Evolutionary conservation across 176 grass and related monocot genomes (phyloP), one percentile per base, ranked within the genome.

Genomic region (Stipa capillata): DNA sequence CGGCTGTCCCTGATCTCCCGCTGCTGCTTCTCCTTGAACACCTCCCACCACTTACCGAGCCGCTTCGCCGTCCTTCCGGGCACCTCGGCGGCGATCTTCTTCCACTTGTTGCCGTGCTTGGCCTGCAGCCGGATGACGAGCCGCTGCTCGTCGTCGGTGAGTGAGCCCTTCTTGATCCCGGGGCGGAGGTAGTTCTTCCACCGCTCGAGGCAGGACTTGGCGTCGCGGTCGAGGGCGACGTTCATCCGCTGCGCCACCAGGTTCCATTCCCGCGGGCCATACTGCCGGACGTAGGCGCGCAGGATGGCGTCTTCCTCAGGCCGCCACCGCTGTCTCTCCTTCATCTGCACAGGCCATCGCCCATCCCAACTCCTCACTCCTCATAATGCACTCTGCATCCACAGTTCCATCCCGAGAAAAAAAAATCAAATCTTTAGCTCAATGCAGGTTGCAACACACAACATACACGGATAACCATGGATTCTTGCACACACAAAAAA

Each of bases 91-190:
- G 97, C 92, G 32, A 99, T 99, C 72, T 90, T 90, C 90, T 96
- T 99, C 97, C 92, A 99, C 97, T 99, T 99, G 79, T 99, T 99
- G 44, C 97, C 97, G 92, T 99, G 97, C 86, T 99, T 99, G 4
- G 87, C 92, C 84, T 98, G 97, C 2, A 99, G 88, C 0, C 79
- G 58, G 85, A 96, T 96, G 1, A 99, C 92, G 0, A 93, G 92
- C 0, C 82, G 92, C 78, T 99, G 97, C 88, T 99, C 97, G 34
- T 99, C 97, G 45, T 99, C 97, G 10, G 92, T 84, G 41, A 99
- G 90, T 1, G 92, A 93, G 0, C 97, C 97, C 36, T 99, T 99
- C 84, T 99, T 99, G 82, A 96, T 96, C 1, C 97, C 97, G 0
- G 92, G 97, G 0, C 90, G 86, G 35, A 96, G 97, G 78, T 99